Percentiles rank a stretch among this genome's conserved stretches.
Evolutionary conservation across 345 rosid species (phyloP).

Genomic region (Psidium friedrichsthalianum): DNA sequence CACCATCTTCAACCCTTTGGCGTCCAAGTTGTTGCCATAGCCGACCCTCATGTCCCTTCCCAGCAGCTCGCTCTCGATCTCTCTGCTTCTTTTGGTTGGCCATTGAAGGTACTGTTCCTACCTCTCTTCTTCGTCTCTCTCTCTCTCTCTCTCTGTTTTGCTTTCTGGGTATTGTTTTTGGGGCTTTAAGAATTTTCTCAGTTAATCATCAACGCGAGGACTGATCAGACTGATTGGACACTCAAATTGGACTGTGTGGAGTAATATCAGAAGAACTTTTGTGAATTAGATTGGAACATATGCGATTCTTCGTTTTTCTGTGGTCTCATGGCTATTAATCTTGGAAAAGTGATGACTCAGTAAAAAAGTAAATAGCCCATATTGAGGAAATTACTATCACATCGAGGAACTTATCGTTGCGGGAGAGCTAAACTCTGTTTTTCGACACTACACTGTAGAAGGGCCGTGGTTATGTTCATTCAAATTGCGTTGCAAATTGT

Average conservation of each 20-base stretch:
- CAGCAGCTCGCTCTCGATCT: slow-evolving; percentile 47
- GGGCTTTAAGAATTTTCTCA: neutral
- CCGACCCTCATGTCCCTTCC: slow-evolving; percentile 80
- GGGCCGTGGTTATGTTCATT: neutral
- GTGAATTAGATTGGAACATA: neutral
- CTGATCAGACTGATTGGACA: neutral
- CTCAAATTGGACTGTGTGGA: neutral
- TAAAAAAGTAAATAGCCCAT: neutral
- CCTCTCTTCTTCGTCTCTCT: neutral
- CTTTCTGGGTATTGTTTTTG: neutral
- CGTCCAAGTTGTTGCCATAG: slow-evolving; percentile 53
- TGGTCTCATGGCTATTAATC: neutral
- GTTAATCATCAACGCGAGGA: neutral
- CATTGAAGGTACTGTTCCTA: slow-evolving; percentile 33
- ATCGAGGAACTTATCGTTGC: neutral
- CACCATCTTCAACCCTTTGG: slow-evolving; percentile 64
- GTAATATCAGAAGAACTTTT: neutral
- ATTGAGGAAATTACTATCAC: neutral
- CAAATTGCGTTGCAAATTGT: neutral
- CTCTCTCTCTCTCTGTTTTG: neutral
- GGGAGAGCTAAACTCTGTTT: neutral
- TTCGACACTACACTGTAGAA: neutral
- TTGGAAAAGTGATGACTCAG: neutral
- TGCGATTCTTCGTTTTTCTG: neutral
- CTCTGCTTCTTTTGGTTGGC: slow-evolving; percentile 55